Conservation (phyloP, 1,284 basidiomycete species). For the Cronartium ribicola region DNA sequence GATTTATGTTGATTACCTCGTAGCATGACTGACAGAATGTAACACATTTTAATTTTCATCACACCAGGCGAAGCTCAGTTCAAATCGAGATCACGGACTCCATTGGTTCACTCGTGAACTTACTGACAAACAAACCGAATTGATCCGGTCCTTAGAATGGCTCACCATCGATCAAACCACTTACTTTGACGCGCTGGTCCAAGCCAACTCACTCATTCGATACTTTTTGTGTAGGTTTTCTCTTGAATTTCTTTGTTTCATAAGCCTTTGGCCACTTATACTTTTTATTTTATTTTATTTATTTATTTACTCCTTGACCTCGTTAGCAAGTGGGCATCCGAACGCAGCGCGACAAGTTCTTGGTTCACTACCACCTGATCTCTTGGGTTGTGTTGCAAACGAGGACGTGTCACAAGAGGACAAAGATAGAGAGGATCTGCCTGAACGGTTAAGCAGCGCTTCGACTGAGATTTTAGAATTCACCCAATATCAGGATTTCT, state of each 20-base stretch:
- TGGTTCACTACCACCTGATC: conserved; percentile 63
- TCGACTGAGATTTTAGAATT: conserved; percentile 39
- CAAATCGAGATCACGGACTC: conserved; percentile 26
- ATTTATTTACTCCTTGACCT: not conserved
- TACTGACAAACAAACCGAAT: conserved; percentile 51
- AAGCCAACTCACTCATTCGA: conserved; percentile 75
- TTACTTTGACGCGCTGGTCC: conserved; percentile 70
- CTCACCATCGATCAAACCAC: conserved; percentile 68
- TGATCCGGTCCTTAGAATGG: conserved; percentile 90
- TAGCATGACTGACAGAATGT: not conserved
- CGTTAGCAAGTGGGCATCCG: conserved; percentile 66
- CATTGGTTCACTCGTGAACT: conserved; percentile 26
- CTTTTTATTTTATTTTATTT: not conserved
- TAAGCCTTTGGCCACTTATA: not conserved
- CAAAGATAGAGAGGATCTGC: not conserved
- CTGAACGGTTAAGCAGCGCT: not conserved
- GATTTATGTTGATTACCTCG: not conserved
- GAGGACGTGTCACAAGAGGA: conserved; percentile 3
- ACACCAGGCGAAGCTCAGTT: conserved; percentile 10
- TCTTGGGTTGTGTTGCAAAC: conserved; percentile 53
- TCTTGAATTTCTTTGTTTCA: not conserved
- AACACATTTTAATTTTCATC: not conserved
- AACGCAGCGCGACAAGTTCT: conserved; percentile 66
- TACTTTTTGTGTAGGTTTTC: conserved; percentile 69
- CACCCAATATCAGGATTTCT: conserved; percentile 39